Base-by-base conservation (phyloP, 345 rosid species). In the Lagerstroemia speciosa region DNA sequence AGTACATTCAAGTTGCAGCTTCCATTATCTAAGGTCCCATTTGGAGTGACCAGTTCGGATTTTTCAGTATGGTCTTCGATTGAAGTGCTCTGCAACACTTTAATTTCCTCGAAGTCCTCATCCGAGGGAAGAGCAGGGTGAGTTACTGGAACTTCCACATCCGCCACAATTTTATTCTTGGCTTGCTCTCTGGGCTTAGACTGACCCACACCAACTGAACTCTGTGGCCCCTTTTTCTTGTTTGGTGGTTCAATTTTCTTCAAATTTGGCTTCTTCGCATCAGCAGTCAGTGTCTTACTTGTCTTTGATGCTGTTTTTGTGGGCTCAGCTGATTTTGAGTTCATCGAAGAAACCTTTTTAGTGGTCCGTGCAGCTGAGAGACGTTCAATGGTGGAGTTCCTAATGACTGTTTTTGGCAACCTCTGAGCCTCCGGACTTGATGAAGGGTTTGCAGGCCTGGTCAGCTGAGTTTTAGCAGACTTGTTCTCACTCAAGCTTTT, bases 361-460 rank as follows among this genome's bases (percentile, higher is more conserved):
- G 80, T 70, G 61, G 76, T 74, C 67, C 92, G 70, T 63, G 86
- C 83, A 75, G 86, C 69, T 43, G 99, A 90, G 52, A 94, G 97
- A 40, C 95, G 96, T 68, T 94, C 96, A 19, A 94, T 83, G 65
- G 97, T 94, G 62, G 97, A 86, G 64, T 84, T 88, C 72, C 96
- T 87, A 50, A 87, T 80, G 38, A 86, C 86, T 0, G 90, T 81
- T 72, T 83, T 89, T 5, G 71, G 67, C 6, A 17, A n/a, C 68
- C 79, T 83, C 68, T 77, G 88, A 14, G 77, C 73, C 72, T 79
- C 89, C 68, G 71, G 74, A 43, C 74, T 38, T 64, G 73, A 78
- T 53, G 89, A 67, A 24, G 72, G 82, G 43, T 20, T 52, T 68
- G 66, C 78, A 22, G 76, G 65, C 79, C 80, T 83, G 60, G 69